A percentile compares a stretch with the other conserved stretches of the same genome.
phyloP scores from a whole-genome alignment of 257 asterid genomes.

The Henckelia pumila region DNA sequence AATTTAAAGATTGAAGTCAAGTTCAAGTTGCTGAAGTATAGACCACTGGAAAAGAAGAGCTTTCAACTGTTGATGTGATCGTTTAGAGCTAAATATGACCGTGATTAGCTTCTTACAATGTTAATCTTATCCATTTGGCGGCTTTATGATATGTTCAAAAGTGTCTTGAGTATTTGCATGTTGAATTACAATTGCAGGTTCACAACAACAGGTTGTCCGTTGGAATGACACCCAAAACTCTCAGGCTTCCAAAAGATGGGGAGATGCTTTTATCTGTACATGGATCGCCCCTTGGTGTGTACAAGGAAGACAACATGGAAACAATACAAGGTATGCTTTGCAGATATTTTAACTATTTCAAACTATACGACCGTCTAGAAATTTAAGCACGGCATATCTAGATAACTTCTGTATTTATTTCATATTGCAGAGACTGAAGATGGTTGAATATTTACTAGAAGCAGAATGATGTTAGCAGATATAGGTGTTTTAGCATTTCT shows the following conservation, averaged over 20 bases:
- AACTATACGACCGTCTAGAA: neutral
- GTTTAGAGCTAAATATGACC: neutral
- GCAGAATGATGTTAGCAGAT: neutral
- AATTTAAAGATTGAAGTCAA: neutral
- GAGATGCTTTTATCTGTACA: conserved; percentile 88
- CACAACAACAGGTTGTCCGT: conserved; percentile 55
- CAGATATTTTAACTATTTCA: conserved; percentile 1
- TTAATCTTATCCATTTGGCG: neutral
- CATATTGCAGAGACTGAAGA: conserved; percentile 39
- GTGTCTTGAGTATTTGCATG: neutral
- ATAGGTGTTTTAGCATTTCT: conserved; percentile 4
- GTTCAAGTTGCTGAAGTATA: conserved; percentile 2
- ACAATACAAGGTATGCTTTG: conserved; percentile 63
- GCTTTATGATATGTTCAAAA: conserved; percentile 12
- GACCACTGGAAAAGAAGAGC: neutral
- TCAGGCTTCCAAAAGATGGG: conserved; percentile 74
- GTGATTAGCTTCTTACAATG: neutral
- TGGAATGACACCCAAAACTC: conserved; percentile 77
- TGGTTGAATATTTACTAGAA: conserved; percentile 23
- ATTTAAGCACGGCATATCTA: neutral
- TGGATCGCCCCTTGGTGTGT: conserved; percentile 95
- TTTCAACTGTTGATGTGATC: neutral
- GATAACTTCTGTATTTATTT: neutral
- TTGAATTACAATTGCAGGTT: conserved; percentile 44
- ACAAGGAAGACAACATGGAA: conserved; percentile 90